Evolutionary conservation across 2,329 filamentous ascomycete genomes (phyloP).

Genomic region (Chaetomium globosum): DNA sequence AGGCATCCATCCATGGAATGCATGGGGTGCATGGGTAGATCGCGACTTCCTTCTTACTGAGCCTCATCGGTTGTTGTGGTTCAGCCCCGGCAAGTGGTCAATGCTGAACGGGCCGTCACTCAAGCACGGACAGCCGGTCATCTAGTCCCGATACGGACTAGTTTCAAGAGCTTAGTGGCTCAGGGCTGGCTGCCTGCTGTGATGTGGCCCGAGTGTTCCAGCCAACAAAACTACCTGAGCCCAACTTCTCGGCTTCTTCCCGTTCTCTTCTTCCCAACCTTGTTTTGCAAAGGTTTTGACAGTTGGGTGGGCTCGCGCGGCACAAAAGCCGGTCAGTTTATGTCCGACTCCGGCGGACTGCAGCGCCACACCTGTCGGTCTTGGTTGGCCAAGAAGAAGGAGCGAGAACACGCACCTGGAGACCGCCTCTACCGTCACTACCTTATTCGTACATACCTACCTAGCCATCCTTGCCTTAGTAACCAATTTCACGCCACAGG

Average conservation of each 20-base stretch:
- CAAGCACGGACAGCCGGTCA: not conserved
- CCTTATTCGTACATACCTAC: not conserved
- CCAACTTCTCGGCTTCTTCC: not conserved
- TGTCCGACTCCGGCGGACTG: slow-evolving; percentile 1
- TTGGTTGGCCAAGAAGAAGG: not conserved
- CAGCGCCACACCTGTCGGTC: not conserved
- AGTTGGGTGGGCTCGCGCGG: not conserved
- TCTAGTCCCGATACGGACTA: not conserved
- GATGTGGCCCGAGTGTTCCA: not conserved
- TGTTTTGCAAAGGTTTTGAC: not conserved
- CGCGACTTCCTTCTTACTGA: slow-evolving; percentile 13
- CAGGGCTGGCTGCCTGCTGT: not conserved
- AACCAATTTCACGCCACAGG: not conserved
- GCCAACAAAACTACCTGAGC: not conserved
- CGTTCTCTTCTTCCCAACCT: not conserved
- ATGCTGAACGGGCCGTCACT: slow-evolving; percentile 13
- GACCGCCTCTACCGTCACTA: not conserved
- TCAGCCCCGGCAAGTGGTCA: not conserved
- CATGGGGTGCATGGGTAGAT: slow-evolving; percentile 15
- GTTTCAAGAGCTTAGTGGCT: not conserved
- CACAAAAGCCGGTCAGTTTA: not conserved
- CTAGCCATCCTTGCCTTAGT: not conserved
- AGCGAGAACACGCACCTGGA: too few relatives aligned
- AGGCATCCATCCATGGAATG: slow-evolving; percentile 9
- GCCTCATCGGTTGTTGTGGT: slow-evolving; percentile 9